Conservation (phyloP, 108 stramenopile genomes). For the Nannochloropsis salina region DNA sequence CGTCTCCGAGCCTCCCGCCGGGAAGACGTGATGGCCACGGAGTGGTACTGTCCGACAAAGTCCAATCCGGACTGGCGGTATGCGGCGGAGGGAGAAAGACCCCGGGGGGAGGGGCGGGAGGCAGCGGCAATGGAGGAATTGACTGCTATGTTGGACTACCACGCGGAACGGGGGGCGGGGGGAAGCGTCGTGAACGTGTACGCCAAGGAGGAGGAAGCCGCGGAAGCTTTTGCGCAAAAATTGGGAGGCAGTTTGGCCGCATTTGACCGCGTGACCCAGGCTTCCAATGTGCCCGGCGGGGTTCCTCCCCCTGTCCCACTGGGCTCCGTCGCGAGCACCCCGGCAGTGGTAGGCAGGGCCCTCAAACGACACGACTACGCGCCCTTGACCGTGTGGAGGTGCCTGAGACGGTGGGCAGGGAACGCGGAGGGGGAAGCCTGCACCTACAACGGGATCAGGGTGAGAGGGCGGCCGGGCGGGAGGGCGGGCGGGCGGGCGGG, state of each 20-base stretch:
- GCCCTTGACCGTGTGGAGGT: not conserved
- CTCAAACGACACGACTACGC: not conserved
- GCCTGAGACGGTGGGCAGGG: not conserved
- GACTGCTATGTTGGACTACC: not conserved
- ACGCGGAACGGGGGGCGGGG: not conserved
- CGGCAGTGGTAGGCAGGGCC: not conserved
- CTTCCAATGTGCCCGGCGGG: not conserved
- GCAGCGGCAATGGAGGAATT: not conserved
- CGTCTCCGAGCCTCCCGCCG: not conserved
- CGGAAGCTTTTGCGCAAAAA: not conserved
- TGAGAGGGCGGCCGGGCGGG: not conserved
- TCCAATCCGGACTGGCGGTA: not conserved
- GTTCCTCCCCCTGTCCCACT: not conserved
- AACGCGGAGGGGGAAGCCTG: no score
- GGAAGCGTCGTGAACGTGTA: not conserved
- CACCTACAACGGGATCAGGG: not conserved
- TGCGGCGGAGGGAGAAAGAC: not conserved
- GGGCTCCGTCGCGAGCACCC: not conserved
- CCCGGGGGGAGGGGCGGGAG: not conserved
- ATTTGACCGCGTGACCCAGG: not conserved
- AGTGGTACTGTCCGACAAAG: not conserved
- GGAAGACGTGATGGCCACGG: not conserved
- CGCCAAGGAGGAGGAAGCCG: constrained; percentile 6
- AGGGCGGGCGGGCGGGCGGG: no score
- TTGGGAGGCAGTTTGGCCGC: not conserved